These are phyloP conservation scores for Xanthoconium purpureum DNA, from an alignment of 768 basidiomycete species.

Conservation along the genomic window DNA sequence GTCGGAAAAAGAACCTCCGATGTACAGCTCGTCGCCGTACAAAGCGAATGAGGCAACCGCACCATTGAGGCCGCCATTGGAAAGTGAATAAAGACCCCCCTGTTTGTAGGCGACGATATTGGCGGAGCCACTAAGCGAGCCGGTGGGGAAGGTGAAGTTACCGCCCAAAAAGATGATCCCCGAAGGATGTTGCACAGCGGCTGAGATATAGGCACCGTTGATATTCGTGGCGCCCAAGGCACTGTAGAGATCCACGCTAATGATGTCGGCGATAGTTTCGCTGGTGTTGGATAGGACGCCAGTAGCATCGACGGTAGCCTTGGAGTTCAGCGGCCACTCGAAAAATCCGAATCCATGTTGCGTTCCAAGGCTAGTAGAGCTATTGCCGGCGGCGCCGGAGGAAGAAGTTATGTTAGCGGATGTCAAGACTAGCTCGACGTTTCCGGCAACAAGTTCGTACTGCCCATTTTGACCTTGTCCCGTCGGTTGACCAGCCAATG, in stretches of 20 bases:
- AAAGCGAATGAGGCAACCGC: slow-evolving; percentile 66
- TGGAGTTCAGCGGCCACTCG: slow-evolving; percentile 71
- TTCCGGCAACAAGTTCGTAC: slow-evolving; percentile 82
- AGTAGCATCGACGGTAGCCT: slow-evolving; percentile 53
- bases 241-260: slow-evolving; percentile 60
- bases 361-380: slow-evolving; percentile 32
- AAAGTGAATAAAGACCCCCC: slow-evolving; percentile 50
- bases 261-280: slow-evolving; percentile 61
- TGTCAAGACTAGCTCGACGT: slow-evolving; percentile 74
- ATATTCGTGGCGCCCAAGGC: slow-evolving; percentile 51
- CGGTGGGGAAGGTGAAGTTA: slow-evolving; percentile 60
- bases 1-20: slow-evolving; percentile 86
- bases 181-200: slow-evolving; percentile 64
- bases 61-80: slow-evolving; percentile 76
- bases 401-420: slow-evolving; percentile 49
- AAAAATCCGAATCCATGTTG: slow-evolving; percentile 77
- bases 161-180: slow-evolving; percentile 74
- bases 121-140: slow-evolving; percentile 50
- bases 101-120: slow-evolving; percentile 75
- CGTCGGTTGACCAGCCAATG: slow-evolving; percentile 59
- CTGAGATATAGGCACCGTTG: slow-evolving; percentile 41
- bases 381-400: slow-evolving; percentile 26
- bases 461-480: slow-evolving; percentile 64
- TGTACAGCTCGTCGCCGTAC: slow-evolving; percentile 62
- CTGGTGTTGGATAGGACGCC: slow-evolving; percentile 62